Evolutionary conservation across 2,329 filamentous ascomycete species (phyloP).

Genomic region (Penicillium sp.): DNA sequence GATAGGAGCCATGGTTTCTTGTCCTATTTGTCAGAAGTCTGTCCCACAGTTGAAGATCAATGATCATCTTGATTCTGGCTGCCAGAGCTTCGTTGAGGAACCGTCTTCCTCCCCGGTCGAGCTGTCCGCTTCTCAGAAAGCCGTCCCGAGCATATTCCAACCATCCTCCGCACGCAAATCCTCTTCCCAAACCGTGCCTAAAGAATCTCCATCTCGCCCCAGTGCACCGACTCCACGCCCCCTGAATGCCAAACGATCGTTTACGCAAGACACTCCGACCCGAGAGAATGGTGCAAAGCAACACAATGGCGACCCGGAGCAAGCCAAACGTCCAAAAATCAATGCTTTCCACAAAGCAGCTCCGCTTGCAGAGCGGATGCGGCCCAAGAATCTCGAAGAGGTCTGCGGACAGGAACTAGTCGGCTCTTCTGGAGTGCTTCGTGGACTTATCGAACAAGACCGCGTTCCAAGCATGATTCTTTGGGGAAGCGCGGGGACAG

Average conservation of each 20-base stretch:
- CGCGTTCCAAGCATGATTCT: slow-evolving; percentile 92
- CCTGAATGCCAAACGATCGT: slow-evolving; percentile 34
- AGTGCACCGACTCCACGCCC: slow-evolving; percentile 28
- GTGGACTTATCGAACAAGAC: slow-evolving; percentile 81
- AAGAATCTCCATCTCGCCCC: slow-evolving; percentile 26
- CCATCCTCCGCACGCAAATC: slow-evolving; percentile 50
- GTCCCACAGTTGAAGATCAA: slow-evolving; percentile 67
- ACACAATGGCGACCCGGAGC: slow-evolving; percentile 31
- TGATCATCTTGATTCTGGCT: slow-evolving; percentile 83
- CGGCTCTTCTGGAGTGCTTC: slow-evolving; percentile 77
- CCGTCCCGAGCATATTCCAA: slow-evolving; percentile 57
- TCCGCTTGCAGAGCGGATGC: slow-evolving; percentile 91
- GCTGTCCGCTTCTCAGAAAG: slow-evolving; percentile 36
- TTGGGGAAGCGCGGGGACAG: slow-evolving; percentile 60
- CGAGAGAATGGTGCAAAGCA: slow-evolving; percentile 25
- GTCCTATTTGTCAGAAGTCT: slow-evolving; percentile 76
- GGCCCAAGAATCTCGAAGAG: slow-evolving; percentile 78
- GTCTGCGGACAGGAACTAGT: slow-evolving; percentile 92
- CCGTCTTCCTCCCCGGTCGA: slow-evolving; percentile 47
- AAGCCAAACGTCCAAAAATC: slow-evolving; percentile 66
- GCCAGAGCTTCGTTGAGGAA: slow-evolving; percentile 64
- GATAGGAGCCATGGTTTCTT: slow-evolving; percentile 59
- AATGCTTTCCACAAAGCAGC: slow-evolving; percentile 67
- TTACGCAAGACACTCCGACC: slow-evolving; percentile 25
- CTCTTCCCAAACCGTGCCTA: slow-evolving; percentile 26